Evolutionary conservation across 495 filamentous ascomycete genomes (phyloP).

Genomic region (Penicillium macrosclerotiorum): DNA sequence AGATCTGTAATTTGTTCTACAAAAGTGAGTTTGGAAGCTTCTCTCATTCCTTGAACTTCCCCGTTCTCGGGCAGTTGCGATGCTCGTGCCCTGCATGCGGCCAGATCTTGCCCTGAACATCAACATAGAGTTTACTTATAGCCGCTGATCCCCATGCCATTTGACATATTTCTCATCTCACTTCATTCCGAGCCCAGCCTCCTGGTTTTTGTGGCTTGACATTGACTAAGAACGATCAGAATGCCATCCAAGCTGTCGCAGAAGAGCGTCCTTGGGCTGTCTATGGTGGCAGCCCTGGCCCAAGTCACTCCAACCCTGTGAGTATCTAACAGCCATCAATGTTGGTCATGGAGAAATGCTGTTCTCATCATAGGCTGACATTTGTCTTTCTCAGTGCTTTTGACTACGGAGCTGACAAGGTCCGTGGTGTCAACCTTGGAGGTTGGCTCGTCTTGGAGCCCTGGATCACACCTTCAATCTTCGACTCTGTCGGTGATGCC

Average conservation of each 20-base stretch:
- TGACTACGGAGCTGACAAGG: slow-evolving; percentile 43
- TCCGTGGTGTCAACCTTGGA: slow-evolving; percentile 57
- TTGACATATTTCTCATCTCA: slow-evolving; percentile 22
- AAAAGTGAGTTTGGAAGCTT: slow-evolving; percentile 13
- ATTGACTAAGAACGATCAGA: slow-evolving; percentile 17
- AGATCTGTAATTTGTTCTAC: slow-evolving; percentile 12
- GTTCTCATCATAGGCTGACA: slow-evolving; percentile 2
- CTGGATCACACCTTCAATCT: slow-evolving; percentile 68
- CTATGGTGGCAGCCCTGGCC: slow-evolving; percentile 35
- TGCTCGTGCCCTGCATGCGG: slow-evolving; percentile 17
- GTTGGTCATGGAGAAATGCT: neutral
- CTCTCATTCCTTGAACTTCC: neutral
- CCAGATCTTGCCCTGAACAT: slow-evolving; percentile 4
- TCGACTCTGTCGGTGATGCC: slow-evolving; percentile 44
- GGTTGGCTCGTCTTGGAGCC: slow-evolving; percentile 59
- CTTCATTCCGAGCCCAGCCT: slow-evolving; percentile 28
- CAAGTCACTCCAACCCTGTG: slow-evolving; percentile 36
- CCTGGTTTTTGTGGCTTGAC: slow-evolving; percentile 16
- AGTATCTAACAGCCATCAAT: slow-evolving; percentile 13
- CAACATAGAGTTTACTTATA: slow-evolving; percentile 37
- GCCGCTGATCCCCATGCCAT: slow-evolving; percentile 34
- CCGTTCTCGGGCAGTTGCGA: slow-evolving; percentile 12
- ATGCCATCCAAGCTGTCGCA: slow-evolving; percentile 37
- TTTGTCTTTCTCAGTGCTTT: slow-evolving; percentile 30
- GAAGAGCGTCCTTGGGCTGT: slow-evolving; percentile 36